Evolutionary conservation across 768 basidiomycete species (phyloP), one percentile per base, ranked within the genome.

Genomic region (Rickenella mellea): DNA sequence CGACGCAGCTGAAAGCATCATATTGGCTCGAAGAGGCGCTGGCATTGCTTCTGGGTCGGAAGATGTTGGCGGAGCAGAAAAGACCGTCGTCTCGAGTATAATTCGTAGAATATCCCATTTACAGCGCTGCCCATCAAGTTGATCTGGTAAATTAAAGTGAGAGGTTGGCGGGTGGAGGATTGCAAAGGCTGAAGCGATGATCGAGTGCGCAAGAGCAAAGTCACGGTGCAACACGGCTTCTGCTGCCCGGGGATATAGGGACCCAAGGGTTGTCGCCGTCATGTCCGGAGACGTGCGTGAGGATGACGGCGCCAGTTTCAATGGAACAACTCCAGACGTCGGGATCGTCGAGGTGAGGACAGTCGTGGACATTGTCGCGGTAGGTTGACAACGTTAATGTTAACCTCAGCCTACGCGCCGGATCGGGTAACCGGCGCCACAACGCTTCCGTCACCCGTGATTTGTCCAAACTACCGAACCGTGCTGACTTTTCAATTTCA

Each of bases 41-140:
- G 83, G 82, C 11, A 83, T 58, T 7, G 53, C 49, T 3, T 67
- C 65, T 5, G 60, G 55, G 20, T 68, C 56, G 11, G 54, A 48
- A 1, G 61, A 5, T 2, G 27, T 40, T 15, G 77, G 72, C 1
- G 66, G 65, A 2, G 81, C 70, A 11, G 74, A 57, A 53, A 83
- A 86, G 21, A 84, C 61, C 1, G 80, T 85, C 1, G 80, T 76
- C 55, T 90, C 86, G 42, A 88, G 70, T 0, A 86, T 90, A 48
- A 91, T 81, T 20, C 88, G 73, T 6, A 91, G 76, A 43, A 91
- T 77, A 53, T 91, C 87, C 88, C 88, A 91, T 64, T 88, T 89
- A 43, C 79, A 69, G 14, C 87, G 76, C 37, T 68, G 64, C 4
- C 53, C 49, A 7, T 54, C 45, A 46, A 77, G 65, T 17, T 71